Percentiles rank a stretch among this genome's conserved stretches.
These are phyloP conservation scores for Colletotrichum nymphaeae DNA, from an alignment of 2,329 filamentous ascomycete species.

Conservation along the genomic window DNA sequence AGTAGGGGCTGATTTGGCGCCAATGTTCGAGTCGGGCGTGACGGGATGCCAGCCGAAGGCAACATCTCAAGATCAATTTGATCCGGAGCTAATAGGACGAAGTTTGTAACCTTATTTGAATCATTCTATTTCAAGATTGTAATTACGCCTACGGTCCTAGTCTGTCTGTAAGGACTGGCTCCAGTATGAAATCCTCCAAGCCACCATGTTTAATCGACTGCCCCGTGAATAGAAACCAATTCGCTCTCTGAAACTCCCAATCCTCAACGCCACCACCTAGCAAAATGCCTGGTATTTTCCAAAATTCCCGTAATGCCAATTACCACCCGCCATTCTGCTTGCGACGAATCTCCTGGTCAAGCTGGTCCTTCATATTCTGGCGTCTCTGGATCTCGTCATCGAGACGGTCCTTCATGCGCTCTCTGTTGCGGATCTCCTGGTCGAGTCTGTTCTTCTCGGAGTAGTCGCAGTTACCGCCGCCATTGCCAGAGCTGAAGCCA, in stretches of 20 bases:
- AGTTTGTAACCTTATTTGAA: background rate
- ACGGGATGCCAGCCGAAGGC: no score
- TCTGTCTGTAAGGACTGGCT: no score
- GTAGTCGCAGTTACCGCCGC: background rate
- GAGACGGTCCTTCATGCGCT: conserved; percentile 39
- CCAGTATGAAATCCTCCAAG: background rate
- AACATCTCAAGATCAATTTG: no score
- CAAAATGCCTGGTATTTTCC: background rate
- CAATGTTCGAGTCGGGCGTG: no score
- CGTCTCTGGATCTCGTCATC: conserved; percentile 33
- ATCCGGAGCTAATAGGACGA: no score
- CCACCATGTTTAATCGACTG: background rate
- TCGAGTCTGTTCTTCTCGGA: conserved; percentile 17
- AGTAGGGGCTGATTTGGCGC: no score
- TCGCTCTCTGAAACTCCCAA: no score
- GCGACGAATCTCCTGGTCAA: conserved; percentile 12
- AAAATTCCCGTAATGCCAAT: no score
- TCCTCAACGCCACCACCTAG: background rate
- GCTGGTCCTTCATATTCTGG: conserved; percentile 8
- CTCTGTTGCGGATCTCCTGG: conserved; percentile 44
- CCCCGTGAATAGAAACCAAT: background rate
- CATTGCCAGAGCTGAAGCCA: background rate
- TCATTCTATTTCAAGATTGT: no score
- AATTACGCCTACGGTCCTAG: no score
- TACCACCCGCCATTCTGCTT: background rate